Evolutionary conservation across 73 alveolate genomes (phyloP), one percentile per base, ranked within the genome.

Genomic region (Breviolum minutum): DNA sequence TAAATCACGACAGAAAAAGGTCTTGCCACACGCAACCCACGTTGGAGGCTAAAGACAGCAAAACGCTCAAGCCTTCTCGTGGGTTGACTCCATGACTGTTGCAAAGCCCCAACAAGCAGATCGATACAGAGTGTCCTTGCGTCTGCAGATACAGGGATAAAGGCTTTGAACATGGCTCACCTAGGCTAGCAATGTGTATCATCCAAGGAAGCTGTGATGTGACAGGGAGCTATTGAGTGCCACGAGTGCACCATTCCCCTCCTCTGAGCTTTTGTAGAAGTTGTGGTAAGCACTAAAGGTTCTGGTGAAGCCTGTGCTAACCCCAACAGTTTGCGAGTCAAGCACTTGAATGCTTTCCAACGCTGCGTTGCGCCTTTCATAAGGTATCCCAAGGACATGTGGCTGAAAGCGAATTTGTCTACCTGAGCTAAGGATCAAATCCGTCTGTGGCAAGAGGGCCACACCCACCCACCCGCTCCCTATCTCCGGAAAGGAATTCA

Each of bases 41-140:
- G 54, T 40, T 2, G 54, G 54, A 40, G 54, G 54, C 54, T 40
- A 3, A 40, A 40, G 5, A 40, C 54, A 40, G 54, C 68, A 54
- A 48, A 79, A 9, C 54, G 14, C 13, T 29, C 1, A 79, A 17
- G 82, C 97, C 97, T 90, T 90, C 83, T 83, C 91, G 27, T 93
- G 98, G 82, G 90, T 93, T n/a, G 98, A 93, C 98, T 93, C 98
- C 90, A 93, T 79, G 60, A 93, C 98, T 5, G 98, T 93, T 26
- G 80, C 91, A 63, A 77, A 93, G 98, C 98, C 98, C 98, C 98
- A 93, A 82, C 98, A 93, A 48, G 98, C 98, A 13, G 98, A 93
- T 64, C 98, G 87, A 92, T 93, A 93, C 92, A 62, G 62, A 60
- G 76, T 79, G 74, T 90, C 97, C 97, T 90, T 24, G 27, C 54